Percentiles rank a stretch among this genome's conserved stretches.
These are phyloP conservation scores for Kuraishia ogatae DNA, from an alignment of 805 yeast genomes.

Conservation along the genomic window DNA sequence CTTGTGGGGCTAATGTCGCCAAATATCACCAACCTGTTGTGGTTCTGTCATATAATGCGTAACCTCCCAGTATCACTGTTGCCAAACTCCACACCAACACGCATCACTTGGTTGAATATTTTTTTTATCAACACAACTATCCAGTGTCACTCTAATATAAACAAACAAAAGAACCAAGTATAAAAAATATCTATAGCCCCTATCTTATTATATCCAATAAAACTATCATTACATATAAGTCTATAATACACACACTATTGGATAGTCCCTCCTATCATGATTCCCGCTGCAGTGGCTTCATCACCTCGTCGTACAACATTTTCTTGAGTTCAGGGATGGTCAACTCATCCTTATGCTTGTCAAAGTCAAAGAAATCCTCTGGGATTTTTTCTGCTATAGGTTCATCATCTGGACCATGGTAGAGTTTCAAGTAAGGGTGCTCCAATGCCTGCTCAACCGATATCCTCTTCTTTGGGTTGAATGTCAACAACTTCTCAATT, in stretches of 20 bases:
- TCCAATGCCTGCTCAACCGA: conserved; percentile 76
- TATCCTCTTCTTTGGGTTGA: conserved; percentile 77
- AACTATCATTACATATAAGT: background rate
- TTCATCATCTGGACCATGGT: conserved; percentile 93
- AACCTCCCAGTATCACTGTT: no score
- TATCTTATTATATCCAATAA: no score
- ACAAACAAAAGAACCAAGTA: background rate
- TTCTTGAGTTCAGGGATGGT: conserved; percentile 68
- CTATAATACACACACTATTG: background rate
- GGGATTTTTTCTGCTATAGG: conserved; percentile 81
- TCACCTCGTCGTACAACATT: conserved; percentile 74
- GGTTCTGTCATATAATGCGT: no score
- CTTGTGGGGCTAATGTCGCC: no score
- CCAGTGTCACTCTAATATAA: no score
- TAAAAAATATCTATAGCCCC: background rate
- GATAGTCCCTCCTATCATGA: background rate
- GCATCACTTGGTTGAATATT: no score
- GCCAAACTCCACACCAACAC: no score
- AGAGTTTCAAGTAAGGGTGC: conserved; percentile 81
- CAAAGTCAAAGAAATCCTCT: conserved; percentile 84
- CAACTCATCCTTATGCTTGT: conserved; percentile 71
- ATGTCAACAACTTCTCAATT: conserved; percentile 61
- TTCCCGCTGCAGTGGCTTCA: conserved; percentile 31
- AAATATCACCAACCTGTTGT: no score
- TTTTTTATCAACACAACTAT: no score